Conservation (phyloP, 495 filamentous ascomycete species). For the Daldinia vernicosa region DNA sequence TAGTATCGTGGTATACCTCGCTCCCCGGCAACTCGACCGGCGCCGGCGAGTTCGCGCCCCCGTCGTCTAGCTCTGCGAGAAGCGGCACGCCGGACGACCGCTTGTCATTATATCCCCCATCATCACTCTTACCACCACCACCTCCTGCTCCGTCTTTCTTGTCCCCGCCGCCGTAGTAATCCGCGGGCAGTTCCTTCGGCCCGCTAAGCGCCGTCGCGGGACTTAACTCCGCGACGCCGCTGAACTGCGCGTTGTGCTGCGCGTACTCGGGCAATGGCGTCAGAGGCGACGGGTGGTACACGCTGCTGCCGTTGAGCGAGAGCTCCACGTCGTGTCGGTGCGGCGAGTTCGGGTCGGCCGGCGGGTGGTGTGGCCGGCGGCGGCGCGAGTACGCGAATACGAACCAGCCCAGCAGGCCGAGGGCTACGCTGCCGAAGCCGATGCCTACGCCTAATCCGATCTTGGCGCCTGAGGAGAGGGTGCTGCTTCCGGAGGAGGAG, state of each 20-base stretch:
- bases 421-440: constrained; percentile 27
- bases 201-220: constrained; percentile 9
- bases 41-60: neutral
- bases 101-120: constrained; percentile 8
- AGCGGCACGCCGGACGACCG: constrained; percentile 36
- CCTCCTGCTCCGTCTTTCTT: neutral
- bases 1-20: neutral
- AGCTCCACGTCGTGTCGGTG: constrained; percentile 32
- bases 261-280: constrained; percentile 27
- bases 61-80: constrained; percentile 32
- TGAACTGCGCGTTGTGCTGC: constrained; percentile 37
- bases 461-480: constrained; percentile 23
- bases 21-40: constrained; percentile 38
- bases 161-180: constrained; percentile 14
- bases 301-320: constrained; percentile 2
- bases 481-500: neutral
- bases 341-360: neutral
- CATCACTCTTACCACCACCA: neutral
- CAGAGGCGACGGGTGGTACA: neutral
- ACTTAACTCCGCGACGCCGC: constrained; percentile 24
- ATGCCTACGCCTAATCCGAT: constrained; percentile 36
- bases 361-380: constrained; percentile 1
- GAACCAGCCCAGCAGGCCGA: constrained; percentile 39
- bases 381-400: constrained; percentile 41
- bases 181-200: constrained; percentile 29